Evolutionary conservation across 2,329 filamentous ascomycete species (phyloP).

Genomic region (Ustilaginoidea virens): DNA sequence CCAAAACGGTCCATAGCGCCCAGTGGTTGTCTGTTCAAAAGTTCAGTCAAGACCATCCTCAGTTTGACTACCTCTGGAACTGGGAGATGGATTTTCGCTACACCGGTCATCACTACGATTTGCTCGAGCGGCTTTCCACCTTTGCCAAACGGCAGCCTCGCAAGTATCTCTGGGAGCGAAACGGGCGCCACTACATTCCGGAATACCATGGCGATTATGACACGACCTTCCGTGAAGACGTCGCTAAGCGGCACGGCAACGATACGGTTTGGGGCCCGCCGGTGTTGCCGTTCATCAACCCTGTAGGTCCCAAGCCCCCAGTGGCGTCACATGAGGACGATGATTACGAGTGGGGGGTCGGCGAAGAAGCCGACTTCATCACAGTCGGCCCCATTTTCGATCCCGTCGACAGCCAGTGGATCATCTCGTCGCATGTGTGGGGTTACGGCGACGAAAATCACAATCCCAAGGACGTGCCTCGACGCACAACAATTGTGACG

Average conservation of each 20-base stretch:
- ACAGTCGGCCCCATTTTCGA: slow-evolving; percentile 71
- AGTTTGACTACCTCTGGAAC: slow-evolving; percentile 75
- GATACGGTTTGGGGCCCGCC: slow-evolving; percentile 52
- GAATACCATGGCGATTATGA: slow-evolving; percentile 50
- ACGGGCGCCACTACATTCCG: slow-evolving; percentile 58
- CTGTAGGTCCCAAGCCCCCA: slow-evolving; percentile 49
- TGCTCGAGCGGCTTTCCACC: slow-evolving; percentile 47
- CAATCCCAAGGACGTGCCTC: slow-evolving; percentile 41
- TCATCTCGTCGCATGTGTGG: slow-evolving; percentile 52
- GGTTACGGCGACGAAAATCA: slow-evolving; percentile 42
- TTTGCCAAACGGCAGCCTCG: slow-evolving; percentile 56
- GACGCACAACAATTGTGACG: slow-evolving; percentile 64
- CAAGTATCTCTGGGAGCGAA: slow-evolving; percentile 59
- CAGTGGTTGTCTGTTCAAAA: slow-evolving; percentile 63
- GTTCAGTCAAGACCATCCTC: slow-evolving; percentile 59
- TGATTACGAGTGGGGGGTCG: slow-evolving; percentile 60
- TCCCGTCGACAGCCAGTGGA: slow-evolving; percentile 56
- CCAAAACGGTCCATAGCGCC: slow-evolving; percentile 37
- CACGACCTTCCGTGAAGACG: slow-evolving; percentile 47
- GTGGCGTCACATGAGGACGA: slow-evolving; percentile 42
- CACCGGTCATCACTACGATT: slow-evolving; percentile 69
- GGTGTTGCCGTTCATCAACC: slow-evolving; percentile 41
- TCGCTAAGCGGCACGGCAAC: slow-evolving; percentile 37
- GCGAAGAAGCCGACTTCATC: slow-evolving; percentile 60
- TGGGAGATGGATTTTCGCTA: slow-evolving; percentile 76